These are phyloP conservation scores for Alisma plantagoaquatica DNA, from an alignment of 106 monocot genomes.

Conservation along the genomic window DNA sequence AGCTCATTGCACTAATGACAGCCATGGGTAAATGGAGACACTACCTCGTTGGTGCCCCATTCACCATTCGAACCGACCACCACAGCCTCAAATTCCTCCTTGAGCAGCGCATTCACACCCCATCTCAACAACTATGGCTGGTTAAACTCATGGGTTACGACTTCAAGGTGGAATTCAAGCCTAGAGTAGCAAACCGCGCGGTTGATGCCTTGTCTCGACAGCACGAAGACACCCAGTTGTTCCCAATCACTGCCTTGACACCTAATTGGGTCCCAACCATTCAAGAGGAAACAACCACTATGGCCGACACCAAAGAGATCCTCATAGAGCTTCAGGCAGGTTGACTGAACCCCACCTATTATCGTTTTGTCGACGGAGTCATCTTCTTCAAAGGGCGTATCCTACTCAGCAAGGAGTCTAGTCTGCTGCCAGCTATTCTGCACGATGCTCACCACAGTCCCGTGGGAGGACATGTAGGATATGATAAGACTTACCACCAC, in stretches of 20 bases:
- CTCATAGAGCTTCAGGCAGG: background rate
- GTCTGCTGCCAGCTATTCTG: background rate
- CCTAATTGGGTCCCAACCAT: background rate
- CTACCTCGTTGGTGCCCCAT: background rate
- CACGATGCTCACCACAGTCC: background rate
- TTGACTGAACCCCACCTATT: background rate
- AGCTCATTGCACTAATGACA: background rate
- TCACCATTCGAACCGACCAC: constrained; percentile 2
- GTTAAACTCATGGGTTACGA: background rate
- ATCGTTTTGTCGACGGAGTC: background rate
- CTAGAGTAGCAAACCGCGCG: background rate
- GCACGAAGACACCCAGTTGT: background rate
- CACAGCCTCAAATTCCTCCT: background rate
- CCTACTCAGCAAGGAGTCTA: no score
- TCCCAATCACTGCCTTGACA: background rate
- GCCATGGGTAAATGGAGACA: background rate
- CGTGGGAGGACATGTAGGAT: background rate
- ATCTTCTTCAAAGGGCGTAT: background rate
- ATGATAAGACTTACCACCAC: background rate
- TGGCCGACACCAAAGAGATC: background rate
- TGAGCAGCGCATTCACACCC: background rate
- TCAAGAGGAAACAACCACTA: no score
- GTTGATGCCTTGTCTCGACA: background rate
- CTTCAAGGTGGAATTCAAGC: background rate
- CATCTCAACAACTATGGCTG: background rate